Base-by-base conservation (phyloP, 768 basidiomycete genomes). In the Lactifluus echinatus region DNA sequence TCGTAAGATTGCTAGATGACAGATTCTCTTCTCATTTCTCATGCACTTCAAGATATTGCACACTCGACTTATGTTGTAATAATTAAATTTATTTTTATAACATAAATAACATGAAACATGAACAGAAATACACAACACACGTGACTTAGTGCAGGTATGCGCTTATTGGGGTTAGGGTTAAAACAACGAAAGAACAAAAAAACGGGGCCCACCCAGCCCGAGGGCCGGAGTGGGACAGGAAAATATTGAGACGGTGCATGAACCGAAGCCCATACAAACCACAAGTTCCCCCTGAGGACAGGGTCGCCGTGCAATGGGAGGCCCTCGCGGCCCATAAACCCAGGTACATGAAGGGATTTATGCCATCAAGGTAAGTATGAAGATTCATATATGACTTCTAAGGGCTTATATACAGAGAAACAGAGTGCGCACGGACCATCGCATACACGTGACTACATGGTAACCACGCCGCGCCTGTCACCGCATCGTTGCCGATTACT, bases 231-330 rank as follows among this genome's bases (percentile, higher is more conserved):
- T 73, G 73, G 80, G 79, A 84, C 83, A 72, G 83, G 82, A 77
- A 85, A 85, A 85, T 85, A 85, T 85, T 84, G 66, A 75, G 82
- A 84, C 81, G 77, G 77, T 85, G 82, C 84, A 83, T 83, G 79
- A 76, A 74, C 83, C 81, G 75, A 79, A 79, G 80, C 79, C 70
- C 80, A 83, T 60, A 65, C 64, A 65, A 65, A 62, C 64, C 56
- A 36, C 56, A 42, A 49, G 56, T 29, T 60, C 61, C 61, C 63
- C 60, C 58, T 65, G 64, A 4, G 64, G 64, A 65, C 64, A 64
- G 26, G 64, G 64, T 65, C 64, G 64, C 64, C 64, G 64, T 65
- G 64, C 64, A 55, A 65, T 65, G 64, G 60, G 61, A 63, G 55
- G 64, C 54, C 64, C 64, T 55, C 53, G 51, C 62, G 45, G 65